These are phyloP conservation scores for Solanum pinnatisectum DNA, from an alignment of 257 asterid genomes.

Conservation along the genomic window DNA sequence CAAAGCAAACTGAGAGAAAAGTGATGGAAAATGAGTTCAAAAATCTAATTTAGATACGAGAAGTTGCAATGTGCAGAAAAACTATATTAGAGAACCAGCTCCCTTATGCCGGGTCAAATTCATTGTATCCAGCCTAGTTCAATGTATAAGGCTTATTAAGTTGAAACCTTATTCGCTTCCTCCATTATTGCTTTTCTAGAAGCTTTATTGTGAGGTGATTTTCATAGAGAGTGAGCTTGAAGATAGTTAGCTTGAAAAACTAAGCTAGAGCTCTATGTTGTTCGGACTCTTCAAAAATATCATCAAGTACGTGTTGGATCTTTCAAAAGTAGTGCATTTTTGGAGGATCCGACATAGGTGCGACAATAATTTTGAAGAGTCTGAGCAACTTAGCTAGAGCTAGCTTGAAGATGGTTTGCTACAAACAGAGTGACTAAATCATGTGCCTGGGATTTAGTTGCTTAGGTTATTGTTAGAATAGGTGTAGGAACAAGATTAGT, in stretches of 20 bases:
- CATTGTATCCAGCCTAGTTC: not conserved
- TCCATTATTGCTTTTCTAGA: not conserved
- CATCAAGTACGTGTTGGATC: no score
- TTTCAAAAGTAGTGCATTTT: no score
- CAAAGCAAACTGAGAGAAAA: not conserved
- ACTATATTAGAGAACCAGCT: not conserved
- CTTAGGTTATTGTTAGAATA: not conserved
- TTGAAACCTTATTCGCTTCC: not conserved
- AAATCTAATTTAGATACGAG: not conserved
- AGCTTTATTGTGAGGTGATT: not conserved
- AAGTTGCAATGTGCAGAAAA: not conserved
- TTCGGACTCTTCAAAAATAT: no score
- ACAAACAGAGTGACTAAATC: not conserved
- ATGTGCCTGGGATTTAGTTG: not conserved
- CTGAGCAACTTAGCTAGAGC: not conserved
- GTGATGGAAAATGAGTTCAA: not conserved
- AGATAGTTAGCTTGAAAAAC: not conserved
- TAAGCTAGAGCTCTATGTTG: not conserved
- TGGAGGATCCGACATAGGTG: no score
- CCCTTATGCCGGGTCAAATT: not conserved
- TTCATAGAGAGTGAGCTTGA: not conserved
- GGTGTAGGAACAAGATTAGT: not conserved
- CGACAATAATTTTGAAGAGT: no score
- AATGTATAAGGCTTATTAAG: not conserved
- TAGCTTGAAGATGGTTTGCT: not conserved